Evolutionary conservation across 352 stramenopile genomes (phyloP).

Genomic region (Phytophthora agathidicida): DNA sequence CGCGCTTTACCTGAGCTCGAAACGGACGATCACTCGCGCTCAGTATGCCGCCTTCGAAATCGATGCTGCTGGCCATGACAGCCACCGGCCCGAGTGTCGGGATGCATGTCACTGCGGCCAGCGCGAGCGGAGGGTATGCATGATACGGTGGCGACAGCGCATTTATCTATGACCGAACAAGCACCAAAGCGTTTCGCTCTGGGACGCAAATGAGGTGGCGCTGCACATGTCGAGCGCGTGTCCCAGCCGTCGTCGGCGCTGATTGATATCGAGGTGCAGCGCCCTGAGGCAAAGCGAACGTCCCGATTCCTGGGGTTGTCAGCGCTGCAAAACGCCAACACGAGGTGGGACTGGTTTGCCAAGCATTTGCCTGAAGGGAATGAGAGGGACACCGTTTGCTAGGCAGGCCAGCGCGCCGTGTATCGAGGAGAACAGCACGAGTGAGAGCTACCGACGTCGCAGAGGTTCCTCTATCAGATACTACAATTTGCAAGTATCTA

Average conservation of each 20-base stretch:
- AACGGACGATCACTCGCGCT: not conserved
- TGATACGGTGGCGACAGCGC: constrained; percentile 20
- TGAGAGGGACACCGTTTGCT: no score
- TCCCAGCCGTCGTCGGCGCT: not conserved
- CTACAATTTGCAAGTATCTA: no score
- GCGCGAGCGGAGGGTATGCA: not conserved
- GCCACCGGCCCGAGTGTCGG: not conserved
- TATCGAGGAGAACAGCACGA: no score
- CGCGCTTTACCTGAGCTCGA: no score
- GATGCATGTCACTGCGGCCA: constrained; percentile 5
- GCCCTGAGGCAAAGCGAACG: no score
- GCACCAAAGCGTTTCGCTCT: constrained; percentile 14
- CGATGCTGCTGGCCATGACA: no score
- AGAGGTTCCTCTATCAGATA: no score
- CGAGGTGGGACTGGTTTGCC: not conserved
- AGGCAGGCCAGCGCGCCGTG: no score
- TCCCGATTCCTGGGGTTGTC: not conserved
- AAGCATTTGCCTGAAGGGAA: no score
- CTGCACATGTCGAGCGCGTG: constrained; percentile 1
- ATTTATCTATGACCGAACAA: constrained; percentile 16
- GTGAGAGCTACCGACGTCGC: no score
- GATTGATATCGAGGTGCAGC: no score
- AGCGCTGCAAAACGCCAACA: constrained; percentile 2
- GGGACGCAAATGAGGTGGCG: constrained; percentile 7
- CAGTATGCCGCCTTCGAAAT: constrained; percentile 2